Evolutionary conservation across 2,329 filamentous ascomycete genomes (phyloP).

Genomic region (Metarhizium anisopliae): DNA sequence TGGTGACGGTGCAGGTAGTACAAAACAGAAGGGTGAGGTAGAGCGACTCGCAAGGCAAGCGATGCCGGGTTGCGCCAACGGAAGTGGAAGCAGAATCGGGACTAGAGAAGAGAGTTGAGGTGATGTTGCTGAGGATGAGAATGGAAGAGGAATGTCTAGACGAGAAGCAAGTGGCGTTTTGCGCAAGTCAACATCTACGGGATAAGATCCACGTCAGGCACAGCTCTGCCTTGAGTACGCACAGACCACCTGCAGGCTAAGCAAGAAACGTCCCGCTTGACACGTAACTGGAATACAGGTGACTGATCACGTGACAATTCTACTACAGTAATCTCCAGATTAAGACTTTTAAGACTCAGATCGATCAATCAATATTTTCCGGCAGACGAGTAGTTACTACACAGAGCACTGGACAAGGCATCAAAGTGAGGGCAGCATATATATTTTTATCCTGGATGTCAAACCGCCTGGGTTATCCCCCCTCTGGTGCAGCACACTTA

Average conservation of each 20-base stretch:
- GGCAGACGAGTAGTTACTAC: no score
- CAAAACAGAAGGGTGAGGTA: background rate
- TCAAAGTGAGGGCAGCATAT: no score
- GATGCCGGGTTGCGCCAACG: background rate
- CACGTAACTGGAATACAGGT: background rate
- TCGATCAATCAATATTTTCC: no score
- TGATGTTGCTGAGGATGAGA: background rate
- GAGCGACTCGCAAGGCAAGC: no score
- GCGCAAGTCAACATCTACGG: constrained; percentile 11
- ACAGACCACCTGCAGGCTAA: constrained; percentile 2
- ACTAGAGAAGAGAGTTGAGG: background rate
- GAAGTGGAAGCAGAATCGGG: background rate
- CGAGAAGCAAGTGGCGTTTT: background rate
- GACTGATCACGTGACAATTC: constrained; percentile 1
- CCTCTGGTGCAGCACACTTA: no score
- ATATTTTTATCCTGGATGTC: no score
- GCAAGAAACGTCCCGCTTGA: background rate
- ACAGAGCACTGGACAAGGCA: no score
- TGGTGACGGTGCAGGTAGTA: background rate
- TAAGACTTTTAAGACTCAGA: no score
- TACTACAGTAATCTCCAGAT: no score
- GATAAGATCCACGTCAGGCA: constrained; percentile 37
- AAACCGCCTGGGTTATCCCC: no score
- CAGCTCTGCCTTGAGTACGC: constrained; percentile 25
- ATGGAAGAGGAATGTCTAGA: background rate